Base-by-base conservation (phyloP, 2,329 filamentous ascomycete species). In the Colletotrichum agaves region DNA sequence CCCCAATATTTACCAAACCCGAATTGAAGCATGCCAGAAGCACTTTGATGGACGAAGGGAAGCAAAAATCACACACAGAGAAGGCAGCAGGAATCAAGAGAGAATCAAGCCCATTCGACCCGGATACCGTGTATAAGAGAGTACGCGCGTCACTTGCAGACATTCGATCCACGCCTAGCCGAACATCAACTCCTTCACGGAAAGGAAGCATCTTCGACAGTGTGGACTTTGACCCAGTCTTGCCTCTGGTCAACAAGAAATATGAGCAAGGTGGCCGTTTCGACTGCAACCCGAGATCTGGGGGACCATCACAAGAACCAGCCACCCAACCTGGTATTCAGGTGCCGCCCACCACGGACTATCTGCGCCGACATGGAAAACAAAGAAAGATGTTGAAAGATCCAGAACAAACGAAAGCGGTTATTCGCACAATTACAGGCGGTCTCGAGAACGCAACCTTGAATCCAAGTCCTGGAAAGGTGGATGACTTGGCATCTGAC, bases 1-100 rank as follows among this genome's bases (percentile, higher is more conserved):
- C 69, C 61, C 41, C 75, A 69, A 46, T 84, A 4, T 89, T 89
- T 71, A 80, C 85, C n/a, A 89, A 88, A 69, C 87, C 87, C 2
- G 86, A 89, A 70, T 75, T 89, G 39, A 84, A 83, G 68, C 86
- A 89, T 76, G 86, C 87, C 1, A 81, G 87, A 69, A 88, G 86
- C 73, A 84, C 81, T 13, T 75, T 86, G 31, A 78, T 76, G 31
- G 84, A 85, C 15, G 81, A 84, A 43, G 75, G 75, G 41, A 75
- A 75, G 57, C 73, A 73, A 55, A 74, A 70, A 41, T 56, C 74
- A 73, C 70, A 68, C 70, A 65, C 31, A 6, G 66, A 69, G 8
- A 69, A 50, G 17, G 4, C 50, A 10, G 49, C 43, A 31, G 50
- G 76, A 35, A 72, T 79, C 15, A 89, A 89, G 72, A 78, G 87